These are phyloP conservation scores for Tremellales sp. DNA, from an alignment of 1,284 basidiomycete species.

Conservation along the genomic window DNA sequence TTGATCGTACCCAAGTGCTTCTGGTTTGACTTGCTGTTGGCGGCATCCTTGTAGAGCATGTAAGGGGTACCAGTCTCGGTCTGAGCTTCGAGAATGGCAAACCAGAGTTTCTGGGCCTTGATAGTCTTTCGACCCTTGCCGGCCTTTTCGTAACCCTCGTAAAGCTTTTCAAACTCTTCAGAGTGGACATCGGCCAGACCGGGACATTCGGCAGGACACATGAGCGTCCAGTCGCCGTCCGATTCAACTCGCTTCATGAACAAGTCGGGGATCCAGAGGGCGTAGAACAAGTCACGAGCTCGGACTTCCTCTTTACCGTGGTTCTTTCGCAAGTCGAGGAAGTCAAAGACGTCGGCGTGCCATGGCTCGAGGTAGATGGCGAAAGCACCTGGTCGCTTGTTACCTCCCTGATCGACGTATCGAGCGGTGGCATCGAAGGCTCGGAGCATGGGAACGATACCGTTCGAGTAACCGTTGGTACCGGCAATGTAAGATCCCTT, in stretches of 20 bases:
- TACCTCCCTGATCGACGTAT: constrained; percentile 98
- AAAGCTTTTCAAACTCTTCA: constrained; percentile 86
- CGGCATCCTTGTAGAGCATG: constrained; percentile 95
- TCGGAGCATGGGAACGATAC: constrained; percentile 98
- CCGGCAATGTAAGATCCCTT: constrained; percentile 68
- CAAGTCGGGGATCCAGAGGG: constrained; percentile 95
- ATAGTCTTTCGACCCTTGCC: constrained; percentile 81
- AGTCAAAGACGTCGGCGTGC: constrained; percentile 97
- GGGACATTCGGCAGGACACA: constrained; percentile 96
- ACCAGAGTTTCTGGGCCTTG: constrained; percentile 98
- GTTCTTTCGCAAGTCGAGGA: constrained; percentile 97
- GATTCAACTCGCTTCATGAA: constrained; percentile 95
- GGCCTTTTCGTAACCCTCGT: constrained; percentile 85
- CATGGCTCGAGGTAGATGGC: constrained; percentile 97
- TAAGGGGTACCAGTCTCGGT: constrained; percentile 98
- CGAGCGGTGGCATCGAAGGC: constrained; percentile 98
- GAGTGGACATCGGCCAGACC: constrained; percentile 86
- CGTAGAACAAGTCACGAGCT: constrained; percentile 96
- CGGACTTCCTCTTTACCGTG: constrained; percentile 98
- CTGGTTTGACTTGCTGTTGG: constrained; percentile 94
- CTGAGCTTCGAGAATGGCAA: constrained; percentile 93
- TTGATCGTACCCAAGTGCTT: constrained; percentile 99
- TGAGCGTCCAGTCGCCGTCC: constrained; percentile 88
- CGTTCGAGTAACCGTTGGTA: constrained; percentile 97
- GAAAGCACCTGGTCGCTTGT: constrained; percentile 98